phyloP scores from a whole-genome alignment of 352 stramenopile species.

The Globisporangium iwayamae region DNA sequence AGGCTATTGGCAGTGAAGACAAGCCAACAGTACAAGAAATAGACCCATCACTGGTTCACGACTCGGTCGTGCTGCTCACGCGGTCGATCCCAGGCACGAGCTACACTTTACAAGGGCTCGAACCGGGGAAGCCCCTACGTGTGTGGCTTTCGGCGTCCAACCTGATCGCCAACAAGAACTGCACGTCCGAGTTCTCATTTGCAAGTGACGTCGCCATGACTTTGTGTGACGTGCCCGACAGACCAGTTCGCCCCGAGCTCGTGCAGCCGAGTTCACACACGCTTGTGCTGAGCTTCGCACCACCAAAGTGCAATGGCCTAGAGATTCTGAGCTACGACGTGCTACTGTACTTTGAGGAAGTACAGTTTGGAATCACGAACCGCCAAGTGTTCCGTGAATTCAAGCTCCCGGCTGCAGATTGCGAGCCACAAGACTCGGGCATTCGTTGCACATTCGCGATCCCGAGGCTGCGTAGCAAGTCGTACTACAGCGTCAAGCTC shows the following conservation, averaged over 20 bases:
- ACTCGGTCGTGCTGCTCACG: constrained; percentile 33
- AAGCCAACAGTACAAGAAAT: neutral
- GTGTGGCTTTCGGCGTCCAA: constrained; percentile 61
- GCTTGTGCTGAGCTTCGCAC: constrained; percentile 29
- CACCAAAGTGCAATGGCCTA: constrained; percentile 50
- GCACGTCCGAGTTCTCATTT: constrained; percentile 39
- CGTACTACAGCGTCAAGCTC: constrained; percentile 46
- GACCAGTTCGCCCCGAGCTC: constrained; percentile 23
- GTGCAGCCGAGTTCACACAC: constrained; percentile 33
- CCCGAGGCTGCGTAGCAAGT: constrained; percentile 32
- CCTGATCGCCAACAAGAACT: constrained; percentile 52
- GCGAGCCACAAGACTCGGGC: constrained; percentile 8
- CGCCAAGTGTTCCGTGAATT: constrained; percentile 40
- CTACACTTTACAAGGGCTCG: constrained; percentile 37
- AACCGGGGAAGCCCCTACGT: constrained; percentile 32
- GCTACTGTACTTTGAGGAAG: constrained; percentile 46
- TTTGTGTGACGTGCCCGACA: constrained; percentile 48
- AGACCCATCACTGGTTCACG: neutral
- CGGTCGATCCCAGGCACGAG: constrained; percentile 46
- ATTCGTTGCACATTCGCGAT: constrained; percentile 19
- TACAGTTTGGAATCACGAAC: constrained; percentile 52
- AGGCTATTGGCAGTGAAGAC: too few species aligned
- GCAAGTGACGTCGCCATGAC: constrained; percentile 32
- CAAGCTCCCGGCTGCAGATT: constrained; percentile 20
- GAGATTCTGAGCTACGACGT: constrained; percentile 45